phyloP scores from a whole-genome alignment of 257 asterid species.

The Solanum raphanifolium region DNA sequence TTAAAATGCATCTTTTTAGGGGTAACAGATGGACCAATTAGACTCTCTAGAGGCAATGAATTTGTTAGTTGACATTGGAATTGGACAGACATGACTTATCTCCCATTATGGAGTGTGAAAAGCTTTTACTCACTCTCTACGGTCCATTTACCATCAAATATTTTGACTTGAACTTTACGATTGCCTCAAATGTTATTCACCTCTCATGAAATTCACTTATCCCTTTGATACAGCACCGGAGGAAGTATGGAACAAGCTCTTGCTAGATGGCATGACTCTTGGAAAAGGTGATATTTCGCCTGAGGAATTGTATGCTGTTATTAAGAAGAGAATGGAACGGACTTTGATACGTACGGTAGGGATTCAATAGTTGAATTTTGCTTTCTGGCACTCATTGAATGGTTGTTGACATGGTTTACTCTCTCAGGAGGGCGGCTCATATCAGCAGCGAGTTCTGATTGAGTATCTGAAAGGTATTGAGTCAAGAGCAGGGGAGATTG shows the following conservation, averaged over 20 bases:
- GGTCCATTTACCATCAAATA: neutral
- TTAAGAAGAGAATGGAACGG: slow-evolving; percentile 81
- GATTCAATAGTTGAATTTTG: neutral
- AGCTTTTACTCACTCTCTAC: neutral
- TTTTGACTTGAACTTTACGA: neutral
- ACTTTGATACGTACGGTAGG: slow-evolving; percentile 83
- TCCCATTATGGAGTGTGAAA: neutral
- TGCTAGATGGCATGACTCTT: slow-evolving; percentile 52
- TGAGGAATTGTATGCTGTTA: slow-evolving; percentile 53
- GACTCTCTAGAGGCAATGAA: neutral
- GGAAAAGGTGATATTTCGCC: slow-evolving; percentile 75
- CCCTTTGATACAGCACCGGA: slow-evolving; percentile 53
- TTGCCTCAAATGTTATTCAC: neutral
- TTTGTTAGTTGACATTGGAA: neutral
- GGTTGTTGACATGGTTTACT: slow-evolving; percentile 4
- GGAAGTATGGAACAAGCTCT: slow-evolving; percentile 69
- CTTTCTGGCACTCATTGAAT: neutral
- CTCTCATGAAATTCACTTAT: neutral
- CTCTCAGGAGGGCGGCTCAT: slow-evolving; percentile 88
- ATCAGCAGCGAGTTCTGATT: slow-evolving; percentile 79
- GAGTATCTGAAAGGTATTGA: slow-evolving; percentile 93
- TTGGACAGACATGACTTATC: neutral
- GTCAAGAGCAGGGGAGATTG: slow-evolving; percentile 59
- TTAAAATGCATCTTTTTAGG: neutral
- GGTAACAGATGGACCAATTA: neutral